phyloP scores from a whole-genome alignment of 225 moss, liverwort and hornwort species.

The Polytrichum commune region DNA sequence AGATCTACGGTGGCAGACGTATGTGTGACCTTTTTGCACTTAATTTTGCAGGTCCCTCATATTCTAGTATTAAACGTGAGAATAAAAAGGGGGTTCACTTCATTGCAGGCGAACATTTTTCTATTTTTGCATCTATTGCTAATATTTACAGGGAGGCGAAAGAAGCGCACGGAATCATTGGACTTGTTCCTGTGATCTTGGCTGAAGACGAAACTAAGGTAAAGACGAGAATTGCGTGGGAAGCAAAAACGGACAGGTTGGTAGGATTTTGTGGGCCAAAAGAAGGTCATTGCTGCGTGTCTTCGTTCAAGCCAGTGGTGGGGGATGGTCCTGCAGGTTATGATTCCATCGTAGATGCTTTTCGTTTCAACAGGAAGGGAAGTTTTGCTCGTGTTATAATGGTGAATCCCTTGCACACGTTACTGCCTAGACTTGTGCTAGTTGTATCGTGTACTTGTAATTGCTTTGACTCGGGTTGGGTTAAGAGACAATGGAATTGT shows the following conservation, averaged over 20 bases:
- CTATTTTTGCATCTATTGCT: background rate
- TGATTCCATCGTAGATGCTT: background rate
- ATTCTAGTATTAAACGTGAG: background rate
- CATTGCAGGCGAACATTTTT: background rate
- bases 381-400: too few relatives aligned
- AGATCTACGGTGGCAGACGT: background rate
- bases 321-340: background rate
- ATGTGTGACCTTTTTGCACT: background rate
- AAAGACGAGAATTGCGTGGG: background rate
- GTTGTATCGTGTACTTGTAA: background rate
- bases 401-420: background rate
- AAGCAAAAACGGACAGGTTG: background rate
- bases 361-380: background rate
- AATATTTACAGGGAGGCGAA: background rate
- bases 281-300: background rate
- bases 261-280: constrained; percentile 3
- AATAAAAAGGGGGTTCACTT: background rate
- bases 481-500: background rate
- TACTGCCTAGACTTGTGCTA: background rate
- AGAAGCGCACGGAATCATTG: background rate
- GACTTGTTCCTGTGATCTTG: background rate
- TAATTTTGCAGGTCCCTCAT: background rate
- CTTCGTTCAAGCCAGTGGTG: background rate
- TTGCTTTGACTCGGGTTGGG: background rate
- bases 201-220: background rate